These are phyloP conservation scores for Helminthosporium solani DNA, from an alignment of 2,329 filamentous ascomycete genomes.

Conservation along the genomic window DNA sequence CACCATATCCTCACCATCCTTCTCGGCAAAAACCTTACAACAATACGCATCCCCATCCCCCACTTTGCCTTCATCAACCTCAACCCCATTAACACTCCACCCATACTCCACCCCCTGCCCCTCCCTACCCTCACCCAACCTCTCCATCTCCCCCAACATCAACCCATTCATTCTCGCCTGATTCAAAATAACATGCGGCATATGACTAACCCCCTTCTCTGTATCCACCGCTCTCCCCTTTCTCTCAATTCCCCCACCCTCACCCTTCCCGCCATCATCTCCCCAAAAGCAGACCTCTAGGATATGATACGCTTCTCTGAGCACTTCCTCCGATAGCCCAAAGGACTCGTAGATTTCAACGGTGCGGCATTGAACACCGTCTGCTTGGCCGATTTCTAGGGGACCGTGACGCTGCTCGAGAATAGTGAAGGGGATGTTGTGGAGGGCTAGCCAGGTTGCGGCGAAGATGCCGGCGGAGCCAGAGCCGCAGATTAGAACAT, in stretches of 20 bases:
- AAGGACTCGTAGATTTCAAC: conserved; percentile 74
- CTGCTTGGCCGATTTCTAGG: conserved; percentile 61
- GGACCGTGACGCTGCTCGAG: conserved; percentile 59
- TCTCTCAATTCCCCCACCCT: conserved; percentile 43
- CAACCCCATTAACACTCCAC: conserved; percentile 52
- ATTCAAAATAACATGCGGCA: conserved; percentile 68
- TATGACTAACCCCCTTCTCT: conserved; percentile 60
- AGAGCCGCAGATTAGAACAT: conserved; percentile 62
- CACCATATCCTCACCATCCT: conserved; percentile 27
- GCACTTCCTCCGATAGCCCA: conserved; percentile 62
- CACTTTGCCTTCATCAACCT: conserved; percentile 49
- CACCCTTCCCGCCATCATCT: conserved; percentile 6
- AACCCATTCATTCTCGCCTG: conserved; percentile 68
- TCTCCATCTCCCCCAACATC: conserved; percentile 55
- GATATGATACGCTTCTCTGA: conserved; percentile 67
- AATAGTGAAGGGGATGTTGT: conserved; percentile 58
- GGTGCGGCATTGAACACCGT: conserved; percentile 65
- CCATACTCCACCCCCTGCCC: conserved; percentile 57
- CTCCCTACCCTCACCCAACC: conserved; percentile 37
- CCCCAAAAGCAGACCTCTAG: conserved; percentile 60
- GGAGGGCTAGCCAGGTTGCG: conserved; percentile 61
- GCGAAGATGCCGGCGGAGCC: conserved; percentile 64
- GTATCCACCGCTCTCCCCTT: conserved; percentile 55
- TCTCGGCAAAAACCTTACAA: conserved; percentile 36
- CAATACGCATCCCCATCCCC: conserved; percentile 33